These are phyloP conservation scores for Sporisorium sorghi DNA, from an alignment of 1,284 basidiomycete species.

Conservation along the genomic window DNA sequence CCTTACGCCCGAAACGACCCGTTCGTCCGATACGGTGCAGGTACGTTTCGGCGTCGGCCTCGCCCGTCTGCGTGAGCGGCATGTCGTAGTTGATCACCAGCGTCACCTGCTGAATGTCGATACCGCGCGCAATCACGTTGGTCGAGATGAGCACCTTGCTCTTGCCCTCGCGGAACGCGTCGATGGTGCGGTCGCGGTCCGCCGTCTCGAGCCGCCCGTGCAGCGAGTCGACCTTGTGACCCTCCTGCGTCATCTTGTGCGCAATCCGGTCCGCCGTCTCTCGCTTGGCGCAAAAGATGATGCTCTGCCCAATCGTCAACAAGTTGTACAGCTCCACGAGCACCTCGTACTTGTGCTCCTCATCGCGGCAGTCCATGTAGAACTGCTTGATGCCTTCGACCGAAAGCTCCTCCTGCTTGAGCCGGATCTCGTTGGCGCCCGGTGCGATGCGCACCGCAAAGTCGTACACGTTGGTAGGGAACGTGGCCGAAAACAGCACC, in stretches of 20 bases:
- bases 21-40: conserved; percentile 89
- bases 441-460: conserved; percentile 95
- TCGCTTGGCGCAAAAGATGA: conserved; percentile 86
- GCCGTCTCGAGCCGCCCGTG: conserved; percentile 91
- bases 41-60: conserved; percentile 94
- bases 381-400: conserved; percentile 97
- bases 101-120: conserved; percentile 98
- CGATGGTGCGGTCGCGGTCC: conserved; percentile 92
- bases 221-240: conserved; percentile 94
- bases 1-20: conserved; percentile 67
- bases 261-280: conserved; percentile 93
- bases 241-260: conserved; percentile 87
- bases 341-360: conserved; percentile 94
- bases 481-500: conserved; percentile 97
- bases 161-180: conserved; percentile 92
- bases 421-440: conserved; percentile 92
- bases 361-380: conserved; percentile 86
- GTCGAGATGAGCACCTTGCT: conserved; percentile 99
- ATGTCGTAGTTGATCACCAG: conserved; percentile 86
- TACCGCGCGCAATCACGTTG: conserved; percentile 97
- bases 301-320: conserved; percentile 94
- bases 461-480: conserved; percentile 88
- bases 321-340: conserved; percentile 89
- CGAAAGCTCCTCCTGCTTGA: conserved; percentile 92
- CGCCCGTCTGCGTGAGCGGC: conserved; percentile 74